Conservation (phyloP, 495 filamentous ascomycete genomes). For the Tuber microsphaerosporum region DNA sequence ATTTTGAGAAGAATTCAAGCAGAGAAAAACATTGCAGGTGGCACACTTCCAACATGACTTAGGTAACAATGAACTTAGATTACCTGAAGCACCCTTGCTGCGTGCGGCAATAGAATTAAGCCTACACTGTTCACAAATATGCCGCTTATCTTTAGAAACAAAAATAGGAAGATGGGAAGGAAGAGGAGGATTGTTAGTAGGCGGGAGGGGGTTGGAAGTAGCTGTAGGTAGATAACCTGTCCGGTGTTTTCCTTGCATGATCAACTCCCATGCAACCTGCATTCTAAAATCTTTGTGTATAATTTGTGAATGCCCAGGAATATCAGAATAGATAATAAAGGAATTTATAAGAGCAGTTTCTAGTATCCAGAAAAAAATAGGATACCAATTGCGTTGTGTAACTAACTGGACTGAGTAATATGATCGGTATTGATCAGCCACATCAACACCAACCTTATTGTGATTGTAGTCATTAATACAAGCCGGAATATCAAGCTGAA, state of each 20-base stretch:
- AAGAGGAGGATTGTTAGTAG: too few species aligned
- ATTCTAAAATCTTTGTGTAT: slow-evolving; percentile 9
- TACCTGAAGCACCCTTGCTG: too few species aligned
- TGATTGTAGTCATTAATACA: slow-evolving; percentile 36
- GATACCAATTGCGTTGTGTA: slow-evolving; percentile 29
- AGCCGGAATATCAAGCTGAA: slow-evolving; percentile 12
- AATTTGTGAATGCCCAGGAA: neutral
- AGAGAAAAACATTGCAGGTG: too few species aligned
- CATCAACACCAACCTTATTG: slow-evolving; percentile 33
- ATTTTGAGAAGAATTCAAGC: too few species aligned
- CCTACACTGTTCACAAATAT: too few species aligned
- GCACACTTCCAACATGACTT: too few species aligned
- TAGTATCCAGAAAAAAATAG: slow-evolving; percentile 39
- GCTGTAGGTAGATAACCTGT: too few species aligned
- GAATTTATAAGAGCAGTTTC: slow-evolving; percentile 30
- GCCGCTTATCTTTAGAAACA: too few species aligned
- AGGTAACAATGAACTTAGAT: too few species aligned
- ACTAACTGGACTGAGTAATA: slow-evolving; percentile 31
- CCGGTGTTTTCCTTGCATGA: neutral
- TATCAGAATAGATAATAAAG: slow-evolving; percentile 10
- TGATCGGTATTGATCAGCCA: slow-evolving; percentile 20
- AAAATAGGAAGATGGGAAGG: too few species aligned
- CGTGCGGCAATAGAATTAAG: too few species aligned
- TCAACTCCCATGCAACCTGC: slow-evolving; percentile 14
- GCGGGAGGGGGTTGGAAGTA: too few species aligned